These are phyloP conservation scores for Dictyostelium purpureum DNA, from an alignment of 78 protist species.

Conservation along the genomic window DNA sequence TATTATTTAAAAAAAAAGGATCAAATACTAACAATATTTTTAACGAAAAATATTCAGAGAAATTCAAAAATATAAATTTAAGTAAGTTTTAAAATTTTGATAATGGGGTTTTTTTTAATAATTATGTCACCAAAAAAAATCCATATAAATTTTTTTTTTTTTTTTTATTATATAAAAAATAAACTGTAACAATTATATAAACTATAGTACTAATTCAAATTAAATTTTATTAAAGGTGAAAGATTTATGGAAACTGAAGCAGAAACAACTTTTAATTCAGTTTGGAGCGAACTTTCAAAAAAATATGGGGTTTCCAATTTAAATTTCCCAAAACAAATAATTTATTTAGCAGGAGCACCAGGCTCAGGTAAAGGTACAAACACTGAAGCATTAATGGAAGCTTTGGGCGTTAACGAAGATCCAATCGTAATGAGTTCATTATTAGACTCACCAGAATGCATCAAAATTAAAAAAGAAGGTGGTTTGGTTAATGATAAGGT, in stretches of 20 bases:
- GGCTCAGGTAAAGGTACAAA: constrained; percentile 73
- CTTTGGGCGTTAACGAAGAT: background rate
- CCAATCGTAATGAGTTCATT: constrained; percentile 55
- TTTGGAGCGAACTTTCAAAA: constrained; percentile 17
- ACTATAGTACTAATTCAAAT: background rate
- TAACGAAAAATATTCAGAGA: background rate
- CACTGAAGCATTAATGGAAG: background rate
- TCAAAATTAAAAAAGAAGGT: constrained; percentile 40
- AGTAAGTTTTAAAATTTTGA: background rate
- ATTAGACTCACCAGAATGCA: constrained; percentile 45
- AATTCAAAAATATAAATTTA: background rate
- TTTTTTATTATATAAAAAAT: background rate
- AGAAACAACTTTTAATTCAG: constrained; percentile 5
- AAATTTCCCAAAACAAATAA: constrained; percentile 26
- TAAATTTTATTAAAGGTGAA: background rate
- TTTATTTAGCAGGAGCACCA: constrained; percentile 50
- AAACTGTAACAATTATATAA: background rate
- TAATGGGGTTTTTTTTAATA: background rate
- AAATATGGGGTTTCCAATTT: constrained; percentile 49
- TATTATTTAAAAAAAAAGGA: background rate
- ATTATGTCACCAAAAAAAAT: too few relatives aligned
- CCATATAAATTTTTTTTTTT: background rate
- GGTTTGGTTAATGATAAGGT: constrained; percentile 43
- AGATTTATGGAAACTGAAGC: background rate
- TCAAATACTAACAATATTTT: background rate